Evolutionary conservation across 2,329 filamentous ascomycete species (phyloP).

Genomic region (Ceratocystis lukuohia): DNA sequence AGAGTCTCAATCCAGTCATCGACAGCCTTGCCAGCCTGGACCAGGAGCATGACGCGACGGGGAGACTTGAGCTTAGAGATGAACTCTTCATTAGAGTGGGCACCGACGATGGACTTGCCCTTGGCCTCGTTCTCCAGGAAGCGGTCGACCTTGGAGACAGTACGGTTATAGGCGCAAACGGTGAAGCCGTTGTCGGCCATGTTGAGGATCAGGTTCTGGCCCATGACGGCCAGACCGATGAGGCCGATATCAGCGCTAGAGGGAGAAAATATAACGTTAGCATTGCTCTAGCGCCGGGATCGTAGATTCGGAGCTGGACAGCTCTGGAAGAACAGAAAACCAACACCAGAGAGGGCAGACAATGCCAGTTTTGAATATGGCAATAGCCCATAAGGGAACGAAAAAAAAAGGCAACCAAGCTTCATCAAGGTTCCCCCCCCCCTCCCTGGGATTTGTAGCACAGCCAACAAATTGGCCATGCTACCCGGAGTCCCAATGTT

Average conservation of each 20-base stretch:
- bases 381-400: too few species aligned
- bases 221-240: slow-evolving; percentile 85
- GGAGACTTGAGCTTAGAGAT: slow-evolving; percentile 93
- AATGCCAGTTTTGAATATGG: too few species aligned
- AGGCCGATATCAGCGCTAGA: slow-evolving; percentile 77
- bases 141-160: slow-evolving; percentile 91
- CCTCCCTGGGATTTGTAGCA: too few species aligned
- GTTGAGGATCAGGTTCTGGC: slow-evolving; percentile 80
- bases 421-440: too few species aligned
- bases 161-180: slow-evolving; percentile 97
- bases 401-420: too few species aligned
- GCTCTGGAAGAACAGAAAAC: too few species aligned
- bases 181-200: slow-evolving; percentile 89
- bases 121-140: slow-evolving; percentile 87
- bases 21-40: slow-evolving; percentile 95
- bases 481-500: not conserved
- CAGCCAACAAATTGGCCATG: too few species aligned
- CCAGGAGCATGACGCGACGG: slow-evolving; percentile 93
- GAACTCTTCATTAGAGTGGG: slow-evolving; percentile 89
- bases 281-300: slow-evolving; percentile 26
- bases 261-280: slow-evolving; percentile 35
- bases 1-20: slow-evolving; percentile 98
- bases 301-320: not conserved
- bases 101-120: slow-evolving; percentile 90
- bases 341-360: too few species aligned